Base-by-base conservation (phyloP, 257 asterid genomes). In the Eucommia ulmoides region DNA sequence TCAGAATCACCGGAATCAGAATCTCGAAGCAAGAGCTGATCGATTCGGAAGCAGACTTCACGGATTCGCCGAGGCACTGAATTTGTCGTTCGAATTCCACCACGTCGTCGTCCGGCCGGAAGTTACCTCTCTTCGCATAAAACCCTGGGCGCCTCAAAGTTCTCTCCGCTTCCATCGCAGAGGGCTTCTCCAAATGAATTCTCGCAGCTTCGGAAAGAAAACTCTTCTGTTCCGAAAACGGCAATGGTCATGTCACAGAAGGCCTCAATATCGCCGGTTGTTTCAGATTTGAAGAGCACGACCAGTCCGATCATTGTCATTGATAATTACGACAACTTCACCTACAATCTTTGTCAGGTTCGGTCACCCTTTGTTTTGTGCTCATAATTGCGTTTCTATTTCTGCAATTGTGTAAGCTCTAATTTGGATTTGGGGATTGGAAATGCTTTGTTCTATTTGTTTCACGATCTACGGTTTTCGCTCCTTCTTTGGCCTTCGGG, bases 311-410 rank as follows among this genome's bases (percentile, higher is more conserved):
- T 89, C 48, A 51, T 89, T 5, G 98, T 85, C 18, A 86, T 89
- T 20, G 98, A 89, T 58, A 89, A 89, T 69, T 89, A 86, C 46
- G 96, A 89, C 65, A 89, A 94, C 70, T 89, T 89, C 82, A 89
- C 98, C 48, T 89, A 89, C 57, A 89, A 89, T 69, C 96, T 85
- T 23, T 89, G 98, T 67, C 98, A 89, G 60, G 98, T 85, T 16
- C 10, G 79, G 58, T 29, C 7, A 5, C 12, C n/a, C n/a, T n/a
- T n/a, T n/a, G n/a, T n/a, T n/a, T n/a, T n/a, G n/a, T n/a, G n/a
- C n/a, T n/a, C n/a, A n/a, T n/a, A n/a, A n/a, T n/a, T n/a, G n/a
- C n/a, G n/a, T n/a, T n/a, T n/a, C n/a, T n/a, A n/a, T n/a, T n/a
- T n/a, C n/a, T n/a, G n/a, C n/a, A n/a, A n/a, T n/a, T n/a, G n/a